Conservation (phyloP, 768 basidiomycete species). For the Boletellus sp. region DNA sequence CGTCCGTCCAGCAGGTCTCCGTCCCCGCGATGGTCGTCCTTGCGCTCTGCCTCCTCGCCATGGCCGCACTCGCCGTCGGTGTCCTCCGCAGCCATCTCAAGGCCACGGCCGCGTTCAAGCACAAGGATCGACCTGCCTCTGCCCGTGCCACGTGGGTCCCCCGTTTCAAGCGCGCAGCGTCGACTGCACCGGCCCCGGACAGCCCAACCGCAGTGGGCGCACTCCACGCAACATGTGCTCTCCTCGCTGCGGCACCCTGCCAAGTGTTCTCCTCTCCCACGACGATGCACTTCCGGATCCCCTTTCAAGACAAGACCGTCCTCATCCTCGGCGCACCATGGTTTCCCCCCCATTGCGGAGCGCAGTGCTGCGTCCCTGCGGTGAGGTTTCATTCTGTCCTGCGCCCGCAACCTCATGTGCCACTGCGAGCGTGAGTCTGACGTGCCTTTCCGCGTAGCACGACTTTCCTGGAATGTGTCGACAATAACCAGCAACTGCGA, state of each 20-base stretch:
- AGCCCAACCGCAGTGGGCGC: slow-evolving; percentile 18
- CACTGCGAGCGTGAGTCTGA: background rate
- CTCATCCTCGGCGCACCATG: slow-evolving; percentile 21
- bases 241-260: slow-evolving; percentile 26
- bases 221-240: slow-evolving; percentile 19
- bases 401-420: too few species aligned
- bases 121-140: background rate
- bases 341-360: background rate
- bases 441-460: background rate
- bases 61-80: slow-evolving; percentile 16
- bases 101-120: background rate
- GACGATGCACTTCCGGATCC: slow-evolving; percentile 21
- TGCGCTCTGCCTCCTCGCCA: slow-evolving; percentile 13
- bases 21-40: slow-evolving; percentile 21
- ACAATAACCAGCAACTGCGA: background rate
- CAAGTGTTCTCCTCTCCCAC: slow-evolving; percentile 19
- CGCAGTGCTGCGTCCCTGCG: slow-evolving; percentile 5
- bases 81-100: slow-evolving; percentile 21
- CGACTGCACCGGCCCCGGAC: background rate
- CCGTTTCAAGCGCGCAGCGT: background rate
- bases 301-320: slow-evolving; percentile 17
- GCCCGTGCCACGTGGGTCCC: background rate
- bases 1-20: slow-evolving; percentile 9
- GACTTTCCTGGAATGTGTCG: background rate
- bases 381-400: background rate